Percentiles rank a stretch among this genome's conserved stretches.
These are phyloP conservation scores for Gryganskiella cystojenkinii DNA, from an alignment of 192 early-diverging fungal species.

Conservation along the genomic window DNA sequence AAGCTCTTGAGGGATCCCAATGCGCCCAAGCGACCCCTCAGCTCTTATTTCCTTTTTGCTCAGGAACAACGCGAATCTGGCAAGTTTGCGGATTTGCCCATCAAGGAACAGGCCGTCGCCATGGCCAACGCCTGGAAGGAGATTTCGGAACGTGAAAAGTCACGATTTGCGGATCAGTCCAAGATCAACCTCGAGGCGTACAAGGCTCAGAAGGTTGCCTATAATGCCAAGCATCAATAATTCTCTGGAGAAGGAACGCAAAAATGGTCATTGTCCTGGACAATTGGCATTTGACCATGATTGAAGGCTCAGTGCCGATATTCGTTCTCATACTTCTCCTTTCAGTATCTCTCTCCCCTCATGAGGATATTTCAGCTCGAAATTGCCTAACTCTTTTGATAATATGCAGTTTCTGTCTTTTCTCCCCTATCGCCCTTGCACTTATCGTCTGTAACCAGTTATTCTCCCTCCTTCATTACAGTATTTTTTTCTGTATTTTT, in stretches of 20 bases:
- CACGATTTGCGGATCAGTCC: background rate
- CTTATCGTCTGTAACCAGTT: too few relatives aligned
- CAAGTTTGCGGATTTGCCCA: slow-evolving; percentile 4
- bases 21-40: slow-evolving; percentile 51
- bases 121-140: slow-evolving; percentile 19
- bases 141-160: slow-evolving; percentile 10
- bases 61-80: slow-evolving; percentile 28
- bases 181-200: background rate
- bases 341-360: too few relatives aligned
- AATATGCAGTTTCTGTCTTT: too few relatives aligned
- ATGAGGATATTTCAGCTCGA: too few relatives aligned
- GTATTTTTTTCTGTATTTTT: too few relatives aligned
- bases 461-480: too few relatives aligned
- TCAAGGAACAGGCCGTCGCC: slow-evolving; percentile 21
- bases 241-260: too few relatives aligned
- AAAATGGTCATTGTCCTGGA: background rate
- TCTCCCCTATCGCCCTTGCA: too few relatives aligned
- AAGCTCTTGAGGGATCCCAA: slow-evolving; percentile 47
- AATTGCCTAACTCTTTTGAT: too few relatives aligned
- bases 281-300: background rate
- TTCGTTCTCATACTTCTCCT: too few relatives aligned
- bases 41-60: slow-evolving; percentile 36
- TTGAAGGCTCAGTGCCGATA: background rate
- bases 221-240: slow-evolving; percentile 16
- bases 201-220: slow-evolving; percentile 24